Percentiles rank a stretch among this genome's conserved stretches.
Evolutionary conservation across 169 alveolate species (phyloP).

Genomic region (Cryptosporidium sp.): DNA sequence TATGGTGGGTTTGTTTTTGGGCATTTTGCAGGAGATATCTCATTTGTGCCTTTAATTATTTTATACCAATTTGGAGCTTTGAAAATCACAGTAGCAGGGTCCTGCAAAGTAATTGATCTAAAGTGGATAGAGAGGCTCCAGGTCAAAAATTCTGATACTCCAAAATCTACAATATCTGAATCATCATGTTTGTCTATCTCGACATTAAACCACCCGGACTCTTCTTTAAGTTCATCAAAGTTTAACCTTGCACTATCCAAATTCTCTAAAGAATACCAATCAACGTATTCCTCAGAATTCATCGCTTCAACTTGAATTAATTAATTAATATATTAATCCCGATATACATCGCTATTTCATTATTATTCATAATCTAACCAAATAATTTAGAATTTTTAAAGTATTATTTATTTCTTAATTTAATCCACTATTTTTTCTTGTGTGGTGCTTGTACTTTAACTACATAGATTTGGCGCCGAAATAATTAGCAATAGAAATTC

Average conservation of each 20-base stretch:
- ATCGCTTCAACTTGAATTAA: neutral
- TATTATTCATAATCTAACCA: neutral
- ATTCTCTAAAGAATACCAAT: constrained; percentile 64
- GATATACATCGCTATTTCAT: neutral
- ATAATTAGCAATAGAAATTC: neutral
- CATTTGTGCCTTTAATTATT: constrained; percentile 32
- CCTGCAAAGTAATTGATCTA: constrained; percentile 51
- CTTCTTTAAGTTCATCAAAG: constrained; percentile 28
- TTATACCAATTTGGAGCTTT: constrained; percentile 57
- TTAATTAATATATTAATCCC: neutral
- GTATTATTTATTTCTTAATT: neutral
- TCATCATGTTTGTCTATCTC: neutral
- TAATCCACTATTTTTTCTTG: neutral
- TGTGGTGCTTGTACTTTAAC: constrained; percentile 17
- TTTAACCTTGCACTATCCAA: constrained; percentile 18
- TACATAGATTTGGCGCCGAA: neutral
- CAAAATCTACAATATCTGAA: neutral
- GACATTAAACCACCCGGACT: constrained; percentile 41
- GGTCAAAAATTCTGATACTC: constrained; percentile 1
- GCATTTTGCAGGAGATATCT: constrained; percentile 23
- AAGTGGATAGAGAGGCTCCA: constrained; percentile 51
- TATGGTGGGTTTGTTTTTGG: constrained; percentile 65
- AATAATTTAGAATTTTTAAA: neutral
- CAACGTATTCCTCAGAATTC: constrained; percentile 29
- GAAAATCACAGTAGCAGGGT: constrained; percentile 60